Base-by-base conservation (phyloP, 352 stramenopile species). In the Globisporangium yorkense region DNA sequence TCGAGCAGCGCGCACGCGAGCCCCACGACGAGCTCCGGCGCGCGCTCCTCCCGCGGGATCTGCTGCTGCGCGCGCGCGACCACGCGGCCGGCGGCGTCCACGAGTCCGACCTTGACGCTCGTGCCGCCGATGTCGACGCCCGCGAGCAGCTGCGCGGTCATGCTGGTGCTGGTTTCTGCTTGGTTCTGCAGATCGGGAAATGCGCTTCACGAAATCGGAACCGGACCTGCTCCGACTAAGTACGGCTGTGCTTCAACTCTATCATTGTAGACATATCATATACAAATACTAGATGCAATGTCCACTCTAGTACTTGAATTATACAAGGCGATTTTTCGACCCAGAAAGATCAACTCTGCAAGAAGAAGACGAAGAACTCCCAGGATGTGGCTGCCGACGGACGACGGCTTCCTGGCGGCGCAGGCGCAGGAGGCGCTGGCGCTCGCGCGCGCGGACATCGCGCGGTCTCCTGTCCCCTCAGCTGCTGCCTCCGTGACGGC, bases 121-220 rank as follows among this genome's bases (percentile, higher is more conserved):
- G 81, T 74, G 58, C 77, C 82, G 52, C 80, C 84, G 56, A 92
- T 87, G 56, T 94, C 84, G 27, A 92, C 67, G 48, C 82, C 84
- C 37, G 72, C 72, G 49, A 81, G 74, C 62, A 86, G 62, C 49
- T 40, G n/a, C 8, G 45, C 13, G 45, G 48, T 20, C 57, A 58
- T 65, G 29, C 44, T 48, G 31, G 5, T 33, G 54, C 7, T 21
- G 21, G 18, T 16, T 21, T 48, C 44, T 49, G 44, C 43, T 27
- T 27, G 43, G 18, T 18, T 12, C 18, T 39, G 33, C 33, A 39
- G 33, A 39, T 39, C 33, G 33, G 33, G 10, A 39, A 39, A 27
- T 27, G 24, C 24, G 24, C 24, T 27, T 27, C 24, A 27, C 24
- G 24, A 27, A 27, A 45, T 45, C 13, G 10, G 8, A 39, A 12